A percentile compares a stretch with the other conserved stretches of the same genome.
phyloP scores from a whole-genome alignment of 495 filamentous ascomycete genomes.

The Poronia punctata region DNA sequence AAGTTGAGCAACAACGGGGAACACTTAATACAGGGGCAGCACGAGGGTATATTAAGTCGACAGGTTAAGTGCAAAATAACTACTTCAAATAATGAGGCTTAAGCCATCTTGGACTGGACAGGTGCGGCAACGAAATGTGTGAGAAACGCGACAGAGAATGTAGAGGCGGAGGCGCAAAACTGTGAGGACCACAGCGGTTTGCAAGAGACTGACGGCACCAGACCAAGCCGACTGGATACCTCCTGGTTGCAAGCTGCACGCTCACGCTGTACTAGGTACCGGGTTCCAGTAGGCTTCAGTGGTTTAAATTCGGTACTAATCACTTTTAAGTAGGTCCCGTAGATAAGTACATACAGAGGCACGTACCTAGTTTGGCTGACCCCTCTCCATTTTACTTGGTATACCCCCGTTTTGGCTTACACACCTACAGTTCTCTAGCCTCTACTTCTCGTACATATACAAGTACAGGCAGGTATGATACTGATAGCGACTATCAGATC shows the following conservation, averaged over 20 bases:
- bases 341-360: constrained; percentile 1
- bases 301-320: too few relatives aligned
- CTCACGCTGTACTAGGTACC: constrained; percentile 8
- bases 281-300: constrained; percentile 1
- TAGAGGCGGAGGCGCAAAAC: constrained; percentile 23
- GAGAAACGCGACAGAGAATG: constrained; percentile 11
- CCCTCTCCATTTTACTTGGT: constrained; percentile 15
- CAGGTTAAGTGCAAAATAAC: constrained; percentile 15
- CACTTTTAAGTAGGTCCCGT: too few relatives aligned
- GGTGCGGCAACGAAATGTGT: constrained; percentile 11
- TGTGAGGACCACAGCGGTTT: constrained; percentile 11
- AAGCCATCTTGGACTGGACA: constrained; percentile 23
- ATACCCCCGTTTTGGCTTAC: constrained; percentile 5
- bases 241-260: constrained; percentile 3
- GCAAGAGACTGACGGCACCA: not conserved
- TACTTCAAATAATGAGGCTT: constrained; percentile 22
- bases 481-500: too few relatives aligned
- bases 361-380: constrained; percentile 5
- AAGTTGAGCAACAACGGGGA: constrained; percentile 9
- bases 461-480: too few relatives aligned
- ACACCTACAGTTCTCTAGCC: constrained; percentile 7
- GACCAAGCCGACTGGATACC: too few relatives aligned
- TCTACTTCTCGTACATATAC: too few relatives aligned
- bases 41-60: constrained; percentile 10
- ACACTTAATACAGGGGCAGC: not conserved